Base-by-base conservation (phyloP, 257 asterid genomes). In the Penstemon barbatus region DNA sequence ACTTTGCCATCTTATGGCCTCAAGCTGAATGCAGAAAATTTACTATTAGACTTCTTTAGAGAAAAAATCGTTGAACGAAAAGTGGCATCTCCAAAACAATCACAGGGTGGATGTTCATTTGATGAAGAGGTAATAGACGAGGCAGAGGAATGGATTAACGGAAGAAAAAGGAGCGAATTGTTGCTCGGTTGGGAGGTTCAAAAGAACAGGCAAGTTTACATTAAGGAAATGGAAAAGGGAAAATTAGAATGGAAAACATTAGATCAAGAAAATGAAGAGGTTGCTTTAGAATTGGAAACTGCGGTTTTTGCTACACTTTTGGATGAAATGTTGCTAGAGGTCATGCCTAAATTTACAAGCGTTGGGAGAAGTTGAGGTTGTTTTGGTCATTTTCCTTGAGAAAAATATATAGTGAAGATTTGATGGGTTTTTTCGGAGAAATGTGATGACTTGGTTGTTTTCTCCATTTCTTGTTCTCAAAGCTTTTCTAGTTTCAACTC, bases 181-280 rank as follows among this genome's bases (percentile, higher is more conserved):
- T 39, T 74, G 51, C 18, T 76, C 33, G 91, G 78, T 13, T 81
- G 95, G 89, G 83, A 72, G 25, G 86, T 80, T 70, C 64, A 75
- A 68, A 74, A 75, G 82, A 84, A 85, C 77, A 75, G 90, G 63
- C 74, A 69, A 60, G 76, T 83, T 10, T 90, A 82, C 65, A 54
- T 90, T 36, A 68, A 62, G 3, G 98, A 83, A 13, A 88, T 89
- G 87, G 97, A 88, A 61, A 81, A 67, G n/a, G 69, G 74, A 41
- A 25, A 25, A 25, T 25, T 1, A 69, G 51, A 15, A 44, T 92
- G 97, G 98, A 86, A 59, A 72, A 69, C 57, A 15, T 67, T 70
- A 63, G 81, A 77, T 57, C 65, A 79, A 62, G 91, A 88, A 78
- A 77, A 49, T 25, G 38, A 76, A 49, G 88, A 78, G 54, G 77